Conservation (phyloP, 108 stramenopile species). For the Pseudonitzschia pungens region DNA sequence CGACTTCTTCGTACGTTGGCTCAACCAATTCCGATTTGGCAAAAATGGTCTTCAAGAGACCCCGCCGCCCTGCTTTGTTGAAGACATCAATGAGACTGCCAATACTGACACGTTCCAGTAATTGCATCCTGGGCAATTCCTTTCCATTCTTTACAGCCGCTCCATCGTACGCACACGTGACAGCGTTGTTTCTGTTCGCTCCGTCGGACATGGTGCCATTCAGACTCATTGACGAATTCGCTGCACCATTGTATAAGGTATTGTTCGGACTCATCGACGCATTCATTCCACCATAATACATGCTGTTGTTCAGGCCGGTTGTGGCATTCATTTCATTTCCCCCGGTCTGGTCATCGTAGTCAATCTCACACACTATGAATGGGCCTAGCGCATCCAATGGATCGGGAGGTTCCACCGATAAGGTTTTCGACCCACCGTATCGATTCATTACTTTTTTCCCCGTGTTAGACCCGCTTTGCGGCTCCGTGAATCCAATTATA, state of each 20-base stretch:
- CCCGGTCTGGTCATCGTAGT: constrained; percentile 2
- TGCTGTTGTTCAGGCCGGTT: neutral
- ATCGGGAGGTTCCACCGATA: constrained; percentile 48
- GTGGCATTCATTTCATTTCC: neutral
- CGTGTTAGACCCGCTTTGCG: neutral
- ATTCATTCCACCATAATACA: neutral
- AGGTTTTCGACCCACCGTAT: constrained; percentile 58
- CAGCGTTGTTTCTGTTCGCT: constrained; percentile 23
- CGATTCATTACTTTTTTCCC: constrained; percentile 20
- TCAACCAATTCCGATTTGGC: constrained; percentile 66
- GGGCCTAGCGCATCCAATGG: constrained; percentile 52
- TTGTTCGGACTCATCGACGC: neutral
- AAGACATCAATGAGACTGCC: constrained; percentile 73
- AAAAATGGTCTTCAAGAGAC: constrained; percentile 52
- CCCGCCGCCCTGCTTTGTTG: constrained; percentile 47
- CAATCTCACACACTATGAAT: constrained; percentile 55
- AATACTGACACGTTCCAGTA: constrained; percentile 78
- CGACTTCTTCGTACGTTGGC: constrained; percentile 76
- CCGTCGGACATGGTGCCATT: constrained; percentile 25
- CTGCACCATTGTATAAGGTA: neutral
- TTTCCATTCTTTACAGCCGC: neutral
- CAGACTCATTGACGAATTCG: neutral
- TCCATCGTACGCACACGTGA: constrained; percentile 51
- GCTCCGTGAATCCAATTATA: neutral
- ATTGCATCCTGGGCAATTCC: constrained; percentile 37